Evolutionary conservation across 2,329 filamentous ascomycete species (phyloP).

Genomic region (Waltergamsia citrina): DNA sequence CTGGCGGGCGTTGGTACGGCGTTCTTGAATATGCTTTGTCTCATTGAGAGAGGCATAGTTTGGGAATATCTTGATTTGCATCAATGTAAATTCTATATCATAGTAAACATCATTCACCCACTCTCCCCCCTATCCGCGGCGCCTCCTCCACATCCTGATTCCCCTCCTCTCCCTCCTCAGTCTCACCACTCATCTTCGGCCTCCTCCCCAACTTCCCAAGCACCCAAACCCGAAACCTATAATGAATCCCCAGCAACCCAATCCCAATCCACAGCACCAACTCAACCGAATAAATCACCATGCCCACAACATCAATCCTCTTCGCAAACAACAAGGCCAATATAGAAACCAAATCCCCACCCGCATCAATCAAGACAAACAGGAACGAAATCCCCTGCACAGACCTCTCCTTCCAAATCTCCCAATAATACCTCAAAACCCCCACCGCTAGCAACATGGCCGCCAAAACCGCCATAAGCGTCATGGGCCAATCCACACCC

Average conservation of each 20-base stretch:
- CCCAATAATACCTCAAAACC: constrained; percentile 59
- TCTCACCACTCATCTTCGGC: too few relatives aligned
- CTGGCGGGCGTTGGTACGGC: too few relatives aligned
- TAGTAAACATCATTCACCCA: too few relatives aligned
- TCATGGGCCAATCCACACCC: constrained; percentile 49
- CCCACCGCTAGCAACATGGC: constrained; percentile 54
- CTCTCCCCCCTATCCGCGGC: too few relatives aligned
- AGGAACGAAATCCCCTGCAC: constrained; percentile 64
- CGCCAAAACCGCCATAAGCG: constrained; percentile 57
- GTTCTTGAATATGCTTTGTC: too few relatives aligned
- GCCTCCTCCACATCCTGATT: too few relatives aligned
- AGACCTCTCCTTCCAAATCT: constrained; percentile 57
- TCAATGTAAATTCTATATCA: too few relatives aligned
- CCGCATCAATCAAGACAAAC: constrained; percentile 61
- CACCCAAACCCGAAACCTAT: not conserved
- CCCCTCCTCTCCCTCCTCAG: too few relatives aligned
- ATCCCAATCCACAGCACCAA: constrained; percentile 54
- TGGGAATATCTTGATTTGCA: too few relatives aligned
- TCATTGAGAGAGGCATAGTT: too few relatives aligned
- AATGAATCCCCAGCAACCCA: constrained; percentile 1
- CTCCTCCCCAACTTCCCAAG: not conserved
- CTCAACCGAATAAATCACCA: constrained; percentile 59
- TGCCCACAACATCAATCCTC: constrained; percentile 47
- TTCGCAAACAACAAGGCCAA: constrained; percentile 54
- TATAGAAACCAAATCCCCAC: constrained; percentile 58